These are phyloP conservation scores for Quercus ilex DNA, from an alignment of 306 rosid species.

Conservation along the genomic window DNA sequence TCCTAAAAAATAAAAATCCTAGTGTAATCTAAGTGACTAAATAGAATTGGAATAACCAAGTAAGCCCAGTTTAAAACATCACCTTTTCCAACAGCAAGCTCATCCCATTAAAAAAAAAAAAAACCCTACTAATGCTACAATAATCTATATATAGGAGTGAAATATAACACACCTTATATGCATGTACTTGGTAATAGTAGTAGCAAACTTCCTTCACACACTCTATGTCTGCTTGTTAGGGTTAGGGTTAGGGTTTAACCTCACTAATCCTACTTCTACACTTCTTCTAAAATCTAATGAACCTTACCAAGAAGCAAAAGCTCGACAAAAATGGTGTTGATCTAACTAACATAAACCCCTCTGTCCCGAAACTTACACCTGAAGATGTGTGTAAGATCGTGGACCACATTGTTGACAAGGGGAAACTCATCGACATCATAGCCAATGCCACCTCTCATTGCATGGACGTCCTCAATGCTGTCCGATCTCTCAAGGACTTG, in stretches of 20 bases:
- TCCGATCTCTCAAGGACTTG: conserved; percentile 54
- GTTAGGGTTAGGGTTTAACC: conserved; percentile 48
- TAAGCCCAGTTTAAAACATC: too few species aligned
- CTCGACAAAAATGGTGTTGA: conserved; percentile 69
- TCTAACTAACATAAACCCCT: conserved; percentile 12
- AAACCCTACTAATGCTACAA: too few species aligned
- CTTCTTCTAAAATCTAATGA: conserved; percentile 33
- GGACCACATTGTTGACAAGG: conserved; percentile 64
- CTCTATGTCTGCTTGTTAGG: background rate
- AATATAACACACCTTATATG: background rate
- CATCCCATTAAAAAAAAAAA: too few species aligned
- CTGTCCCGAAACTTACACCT: conserved; percentile 31
- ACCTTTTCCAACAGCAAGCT: too few species aligned
- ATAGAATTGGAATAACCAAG: too few species aligned
- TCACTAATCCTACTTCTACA: background rate
- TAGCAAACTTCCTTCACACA: too few species aligned
- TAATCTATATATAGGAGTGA: too few species aligned
- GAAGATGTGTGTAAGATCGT: conserved; percentile 72
- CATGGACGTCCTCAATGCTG: conserved; percentile 68
- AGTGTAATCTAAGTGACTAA: too few species aligned
- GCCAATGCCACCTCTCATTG: conserved; percentile 64
- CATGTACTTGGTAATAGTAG: background rate
- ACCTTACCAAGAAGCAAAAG: conserved; percentile 74
- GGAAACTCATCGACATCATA: conserved; percentile 68
- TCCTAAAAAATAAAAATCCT: too few species aligned